Conservation (phyloP, 805 yeast genomes). For the Barnettozyma vustinii region DNA sequence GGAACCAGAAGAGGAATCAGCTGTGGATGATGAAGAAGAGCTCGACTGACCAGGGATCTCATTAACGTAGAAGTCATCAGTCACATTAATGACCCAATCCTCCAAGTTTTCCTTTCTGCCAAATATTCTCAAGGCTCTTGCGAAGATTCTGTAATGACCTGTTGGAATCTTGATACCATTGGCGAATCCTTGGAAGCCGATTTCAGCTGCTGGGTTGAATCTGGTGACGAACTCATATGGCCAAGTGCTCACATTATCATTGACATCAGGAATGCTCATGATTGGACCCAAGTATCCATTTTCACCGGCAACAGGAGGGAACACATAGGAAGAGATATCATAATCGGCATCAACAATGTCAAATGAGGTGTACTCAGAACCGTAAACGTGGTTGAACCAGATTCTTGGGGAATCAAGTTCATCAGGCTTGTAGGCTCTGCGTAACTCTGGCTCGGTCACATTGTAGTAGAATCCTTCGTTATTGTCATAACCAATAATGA, state of each 20-base stretch:
- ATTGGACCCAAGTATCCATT: conserved; percentile 10
- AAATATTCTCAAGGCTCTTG: conserved; percentile 9
- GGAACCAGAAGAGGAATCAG: conserved; percentile 2
- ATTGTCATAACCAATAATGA: conserved; percentile 6
- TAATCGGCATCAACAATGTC: conserved; percentile 15
- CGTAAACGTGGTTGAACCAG: conserved; percentile 8
- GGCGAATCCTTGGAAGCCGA: conserved; percentile 8
- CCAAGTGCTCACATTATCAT: background rate
- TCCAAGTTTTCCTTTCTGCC: conserved; percentile 6
- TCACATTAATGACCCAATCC: conserved; percentile 10
- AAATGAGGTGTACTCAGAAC: conserved; percentile 10
- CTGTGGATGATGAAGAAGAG: background rate
- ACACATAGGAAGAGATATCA: conserved; percentile 3
- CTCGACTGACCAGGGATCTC: background rate
- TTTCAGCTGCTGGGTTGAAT: background rate
- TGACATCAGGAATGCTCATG: background rate
- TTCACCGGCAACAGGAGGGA: conserved; percentile 9
- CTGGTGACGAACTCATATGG: conserved; percentile 7
- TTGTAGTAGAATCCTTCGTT: conserved; percentile 2
- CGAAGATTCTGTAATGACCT: conserved; percentile 11
- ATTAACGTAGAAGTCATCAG: conserved; percentile 7
- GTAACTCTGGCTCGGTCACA: conserved; percentile 1
- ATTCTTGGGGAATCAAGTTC: conserved; percentile 5
- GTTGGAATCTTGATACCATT: conserved; percentile 11
- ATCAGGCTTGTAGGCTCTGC: conserved; percentile 1